Conservation (phyloP, 768 basidiomycete genomes). For the Leccinum truebloodii region DNA sequence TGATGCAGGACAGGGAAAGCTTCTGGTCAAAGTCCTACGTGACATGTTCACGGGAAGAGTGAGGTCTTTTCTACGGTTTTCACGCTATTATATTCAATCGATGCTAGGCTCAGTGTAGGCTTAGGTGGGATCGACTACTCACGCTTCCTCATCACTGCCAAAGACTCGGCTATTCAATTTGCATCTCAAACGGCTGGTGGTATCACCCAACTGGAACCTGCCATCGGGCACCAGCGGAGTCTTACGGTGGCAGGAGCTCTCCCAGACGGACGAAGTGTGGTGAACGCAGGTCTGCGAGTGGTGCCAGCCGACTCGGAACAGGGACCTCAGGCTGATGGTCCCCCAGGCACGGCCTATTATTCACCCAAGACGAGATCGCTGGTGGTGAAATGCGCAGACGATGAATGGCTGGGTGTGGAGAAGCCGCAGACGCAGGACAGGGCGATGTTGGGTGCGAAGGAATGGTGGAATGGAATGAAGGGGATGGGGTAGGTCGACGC, state of each 20-base stretch:
- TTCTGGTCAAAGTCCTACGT: slow-evolving; percentile 72
- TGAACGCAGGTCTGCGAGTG: slow-evolving; percentile 22
- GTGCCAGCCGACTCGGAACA: slow-evolving; percentile 4
- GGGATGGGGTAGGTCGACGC: slow-evolving; percentile 30
- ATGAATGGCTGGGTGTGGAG: slow-evolving; percentile 52
- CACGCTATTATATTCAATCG: neutral
- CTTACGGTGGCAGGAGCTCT: slow-evolving; percentile 24
- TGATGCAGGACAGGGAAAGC: slow-evolving; percentile 59
- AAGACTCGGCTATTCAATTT: slow-evolving; percentile 21
- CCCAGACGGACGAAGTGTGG: slow-evolving; percentile 28
- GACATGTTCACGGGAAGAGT: slow-evolving; percentile 61
- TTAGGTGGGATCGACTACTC: slow-evolving; percentile 42
- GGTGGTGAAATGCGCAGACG: slow-evolving; percentile 55
- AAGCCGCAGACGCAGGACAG: slow-evolving; percentile 64
- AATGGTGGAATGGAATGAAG: slow-evolving; percentile 79
- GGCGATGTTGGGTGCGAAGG: slow-evolving; percentile 51
- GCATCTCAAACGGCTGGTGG: slow-evolving; percentile 19
- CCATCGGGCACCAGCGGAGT: slow-evolving; percentile 30
- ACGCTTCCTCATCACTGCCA: slow-evolving; percentile 46
- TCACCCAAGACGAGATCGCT: slow-evolving; percentile 41
- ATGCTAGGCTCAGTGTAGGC: slow-evolving; percentile 49
- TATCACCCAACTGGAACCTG: slow-evolving; percentile 27
- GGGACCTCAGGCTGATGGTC: neutral
- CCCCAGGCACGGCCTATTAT: slow-evolving; percentile 47
- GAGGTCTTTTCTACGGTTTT: slow-evolving; percentile 10